These are phyloP conservation scores for Bretziella fagacearum DNA, from an alignment of 2,329 filamentous ascomycete genomes.

Conservation along the genomic window DNA sequence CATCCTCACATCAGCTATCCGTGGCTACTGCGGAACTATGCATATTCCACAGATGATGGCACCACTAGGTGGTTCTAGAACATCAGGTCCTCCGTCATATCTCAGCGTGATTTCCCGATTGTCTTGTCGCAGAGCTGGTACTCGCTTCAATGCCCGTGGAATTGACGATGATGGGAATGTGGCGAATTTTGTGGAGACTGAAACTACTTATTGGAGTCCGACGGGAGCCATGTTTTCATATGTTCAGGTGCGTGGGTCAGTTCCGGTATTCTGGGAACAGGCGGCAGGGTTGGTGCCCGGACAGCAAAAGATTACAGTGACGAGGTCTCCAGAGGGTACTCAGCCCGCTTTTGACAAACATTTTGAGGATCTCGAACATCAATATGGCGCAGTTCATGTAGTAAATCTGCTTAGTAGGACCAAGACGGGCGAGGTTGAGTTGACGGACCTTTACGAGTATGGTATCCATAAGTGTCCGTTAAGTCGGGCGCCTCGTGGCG, in stretches of 20 bases:
- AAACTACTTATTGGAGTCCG: constrained; percentile 79
- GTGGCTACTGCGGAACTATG: constrained; percentile 79
- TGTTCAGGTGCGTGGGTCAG: constrained; percentile 77
- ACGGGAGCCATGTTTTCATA: constrained; percentile 75
- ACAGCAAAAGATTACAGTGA: constrained; percentile 87
- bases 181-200: constrained; percentile 96
- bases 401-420: constrained; percentile 86
- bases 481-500: constrained; percentile 30
- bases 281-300: constrained; percentile 71
- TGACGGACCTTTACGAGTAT: constrained; percentile 62
- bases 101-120: constrained; percentile 82
- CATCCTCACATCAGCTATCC: constrained; percentile 82
- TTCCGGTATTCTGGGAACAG: constrained; percentile 97
- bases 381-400: constrained; percentile 81
- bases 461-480: constrained; percentile 61
- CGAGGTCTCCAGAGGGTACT: constrained; percentile 73
- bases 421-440: constrained; percentile 70
- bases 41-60: constrained; percentile 63
- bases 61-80: constrained; percentile 37
- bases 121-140: constrained; percentile 80
- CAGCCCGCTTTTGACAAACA: constrained; percentile 93
- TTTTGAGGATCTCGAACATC: constrained; percentile 69
- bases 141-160: constrained; percentile 88
- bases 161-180: constrained; percentile 97
- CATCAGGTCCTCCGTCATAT: constrained; percentile 57